Conservation (phyloP, 306 rosid genomes). For the Vicia faba region DNA sequence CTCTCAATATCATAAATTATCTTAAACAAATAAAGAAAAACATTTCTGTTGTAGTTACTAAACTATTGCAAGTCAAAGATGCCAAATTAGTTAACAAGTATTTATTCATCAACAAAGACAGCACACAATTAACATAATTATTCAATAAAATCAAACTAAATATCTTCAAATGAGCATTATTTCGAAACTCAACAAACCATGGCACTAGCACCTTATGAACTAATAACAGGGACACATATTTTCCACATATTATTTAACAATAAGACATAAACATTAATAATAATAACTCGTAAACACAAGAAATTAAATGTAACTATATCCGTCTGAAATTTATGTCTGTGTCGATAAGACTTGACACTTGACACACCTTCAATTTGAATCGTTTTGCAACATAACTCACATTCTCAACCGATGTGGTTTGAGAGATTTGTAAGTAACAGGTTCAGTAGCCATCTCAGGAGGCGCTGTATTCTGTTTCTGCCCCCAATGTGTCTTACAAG, state of each 20-base stretch:
- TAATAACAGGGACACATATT: background rate
- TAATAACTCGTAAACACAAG: background rate
- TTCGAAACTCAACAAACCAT: background rate
- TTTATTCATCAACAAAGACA: slow-evolving; percentile 10
- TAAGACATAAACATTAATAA: background rate
- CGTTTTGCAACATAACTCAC: background rate
- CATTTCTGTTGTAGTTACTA: slow-evolving; percentile 7
- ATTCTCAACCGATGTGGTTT: slow-evolving; percentile 42
- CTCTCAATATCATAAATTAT: background rate
- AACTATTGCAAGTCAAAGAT: background rate
- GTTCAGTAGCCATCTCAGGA: slow-evolving; percentile 16
- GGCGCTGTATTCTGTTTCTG: background rate
- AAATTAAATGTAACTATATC: background rate
- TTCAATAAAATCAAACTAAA: background rate
- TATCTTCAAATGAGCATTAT: too few species aligned
- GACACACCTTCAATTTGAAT: background rate
- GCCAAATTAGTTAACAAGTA: slow-evolving; percentile 3
- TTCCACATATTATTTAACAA: background rate
- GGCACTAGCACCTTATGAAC: background rate
- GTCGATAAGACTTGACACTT: background rate
- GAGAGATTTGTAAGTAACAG: slow-evolving; percentile 50
- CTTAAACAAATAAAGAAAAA: background rate
- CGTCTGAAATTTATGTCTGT: background rate
- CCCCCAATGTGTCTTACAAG: slow-evolving; percentile 44
- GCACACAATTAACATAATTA: slow-evolving; percentile 11